phyloP scores from a whole-genome alignment of 2,329 filamentous ascomycete genomes.

The Aciculosporium take region DNA sequence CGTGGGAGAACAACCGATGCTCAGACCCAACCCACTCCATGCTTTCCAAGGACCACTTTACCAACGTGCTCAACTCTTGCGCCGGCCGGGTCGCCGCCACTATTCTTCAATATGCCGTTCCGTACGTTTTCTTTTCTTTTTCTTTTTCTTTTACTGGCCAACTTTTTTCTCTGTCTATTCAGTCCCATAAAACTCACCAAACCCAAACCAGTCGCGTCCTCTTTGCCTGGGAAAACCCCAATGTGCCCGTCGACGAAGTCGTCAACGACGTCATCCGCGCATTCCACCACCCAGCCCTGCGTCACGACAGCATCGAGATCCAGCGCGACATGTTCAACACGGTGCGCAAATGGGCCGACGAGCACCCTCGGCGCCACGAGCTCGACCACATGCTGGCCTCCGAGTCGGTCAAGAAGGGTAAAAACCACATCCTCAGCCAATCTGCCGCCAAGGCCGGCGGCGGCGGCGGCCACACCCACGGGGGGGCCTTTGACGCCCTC shows the following conservation, averaged over 20 bases:
- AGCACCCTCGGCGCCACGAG: conserved; percentile 49
- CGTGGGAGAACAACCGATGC: conserved; percentile 63
- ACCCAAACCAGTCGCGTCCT: conserved; percentile 49
- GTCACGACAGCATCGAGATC: conserved; percentile 61
- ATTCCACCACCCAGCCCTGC: conserved; percentile 82
- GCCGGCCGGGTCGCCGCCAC: conserved; percentile 60
- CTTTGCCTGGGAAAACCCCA: conserved; percentile 84
- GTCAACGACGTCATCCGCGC: conserved; percentile 65
- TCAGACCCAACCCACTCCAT: conserved; percentile 72
- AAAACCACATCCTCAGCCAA: conserved; percentile 53
- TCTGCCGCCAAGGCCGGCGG: conserved; percentile 16
- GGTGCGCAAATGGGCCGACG: conserved; percentile 67
- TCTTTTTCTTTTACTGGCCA: neutral
- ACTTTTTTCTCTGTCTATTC: neutral
- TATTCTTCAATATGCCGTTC: conserved; percentile 75
- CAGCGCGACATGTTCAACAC: conserved; percentile 82
- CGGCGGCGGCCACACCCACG: conserved; percentile 25
- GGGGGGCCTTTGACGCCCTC: conserved; percentile 29
- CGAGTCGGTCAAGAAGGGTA: conserved; percentile 67
- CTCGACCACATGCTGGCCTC: conserved; percentile 67
- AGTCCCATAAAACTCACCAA: neutral
- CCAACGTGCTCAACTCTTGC: conserved; percentile 62
- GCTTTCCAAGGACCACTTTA: conserved; percentile 75
- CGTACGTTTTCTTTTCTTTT: conserved; percentile 33
- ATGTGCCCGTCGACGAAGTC: conserved; percentile 70